Base-by-base conservation (phyloP, 2,329 filamentous ascomycete genomes). In the Paraconiothyrium brasiliense region DNA sequence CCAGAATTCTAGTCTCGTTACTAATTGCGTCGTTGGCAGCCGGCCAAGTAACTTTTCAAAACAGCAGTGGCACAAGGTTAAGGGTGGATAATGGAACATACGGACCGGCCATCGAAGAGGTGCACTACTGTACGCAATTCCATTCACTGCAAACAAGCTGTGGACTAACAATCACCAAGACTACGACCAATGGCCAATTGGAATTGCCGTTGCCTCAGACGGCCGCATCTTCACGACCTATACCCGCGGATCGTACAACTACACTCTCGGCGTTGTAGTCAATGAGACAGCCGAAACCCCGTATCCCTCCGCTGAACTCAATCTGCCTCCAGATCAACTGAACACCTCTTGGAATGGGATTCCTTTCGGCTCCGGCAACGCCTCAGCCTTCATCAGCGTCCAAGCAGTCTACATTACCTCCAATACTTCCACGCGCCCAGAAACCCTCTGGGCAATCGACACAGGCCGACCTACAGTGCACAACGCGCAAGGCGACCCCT, bases 221-320 rank as follows among this genome's bases (percentile, higher is more conserved):
- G 83, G 84, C 4, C 79, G 83, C 41, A 81, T 80, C 63, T 85
- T 86, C 64, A 82, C 80, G 24, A 83, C 82, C 61, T 85, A 84
- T 67, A 84, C 82, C 3, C 79, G 83, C 8, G 83, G 82, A 13
- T 69, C 71, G 30, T 82, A 84, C 63, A 65, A 71, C 9, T 85
- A 82, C 67, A 85, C 82, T 0, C 75, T 85, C 3, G 82, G 82
- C 6, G 82, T 83, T 50, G 77, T 82, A 11, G 71, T 80, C 24
- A 84, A 84, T 67, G 71, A 79, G 61, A 84, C 82, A 1, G 79
- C 81, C 2, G 83, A 84, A 71, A 66, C 62, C 14, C 74, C 83
- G 2, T 85, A 84, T 58, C 83, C 83, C 4, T 79, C 72, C 30
- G 63, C 75, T 1, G 77, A 65, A 8, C 67, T 79, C 27, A 81